A percentile compares a stretch with the other conserved stretches of the same genome.
Evolutionary conservation across 805 yeast genomes (phyloP).

Genomic region (Candida sanyiensis): DNA sequence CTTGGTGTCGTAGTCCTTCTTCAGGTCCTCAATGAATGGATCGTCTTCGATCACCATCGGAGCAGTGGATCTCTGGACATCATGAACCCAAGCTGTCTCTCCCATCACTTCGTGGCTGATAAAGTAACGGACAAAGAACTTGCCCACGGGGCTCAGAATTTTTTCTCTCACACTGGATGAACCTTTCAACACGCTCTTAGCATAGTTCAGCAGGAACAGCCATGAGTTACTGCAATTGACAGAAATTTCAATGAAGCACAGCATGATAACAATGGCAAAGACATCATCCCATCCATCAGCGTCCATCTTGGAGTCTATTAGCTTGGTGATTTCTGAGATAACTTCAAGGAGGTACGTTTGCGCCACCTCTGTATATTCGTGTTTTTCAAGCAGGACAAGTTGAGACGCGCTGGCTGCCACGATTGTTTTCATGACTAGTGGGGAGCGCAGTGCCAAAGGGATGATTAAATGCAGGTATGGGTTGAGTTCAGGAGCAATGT

Average conservation of each 20-base stretch:
- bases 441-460: constrained; percentile 32
- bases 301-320: constrained; percentile 25
- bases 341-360: constrained; percentile 26
- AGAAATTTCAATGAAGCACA: constrained; percentile 38
- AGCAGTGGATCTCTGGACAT: constrained; percentile 8
- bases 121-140: constrained; percentile 34
- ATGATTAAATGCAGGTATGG: constrained; percentile 35
- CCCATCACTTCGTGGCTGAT: constrained; percentile 40
- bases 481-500: constrained; percentile 27
- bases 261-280: constrained; percentile 34
- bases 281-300: constrained; percentile 36
- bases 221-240: constrained; percentile 35
- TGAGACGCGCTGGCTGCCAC: constrained; percentile 35
- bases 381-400: constrained; percentile 27
- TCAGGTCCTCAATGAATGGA: constrained; percentile 28
- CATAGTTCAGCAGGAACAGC: constrained; percentile 34
- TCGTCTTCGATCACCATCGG: constrained; percentile 26
- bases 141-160: constrained; percentile 28
- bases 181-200: constrained; percentile 31
- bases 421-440: constrained; percentile 30
- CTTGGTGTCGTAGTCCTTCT: constrained; percentile 29
- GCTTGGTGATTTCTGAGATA: constrained; percentile 27
- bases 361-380: constrained; percentile 26
- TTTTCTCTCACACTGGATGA: constrained; percentile 22
- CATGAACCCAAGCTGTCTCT: constrained; percentile 35